Evolutionary conservation across 805 yeast genomes (phyloP), one percentile per base, ranked within the genome.

Genomic region (Monosporozyma solicola): DNA sequence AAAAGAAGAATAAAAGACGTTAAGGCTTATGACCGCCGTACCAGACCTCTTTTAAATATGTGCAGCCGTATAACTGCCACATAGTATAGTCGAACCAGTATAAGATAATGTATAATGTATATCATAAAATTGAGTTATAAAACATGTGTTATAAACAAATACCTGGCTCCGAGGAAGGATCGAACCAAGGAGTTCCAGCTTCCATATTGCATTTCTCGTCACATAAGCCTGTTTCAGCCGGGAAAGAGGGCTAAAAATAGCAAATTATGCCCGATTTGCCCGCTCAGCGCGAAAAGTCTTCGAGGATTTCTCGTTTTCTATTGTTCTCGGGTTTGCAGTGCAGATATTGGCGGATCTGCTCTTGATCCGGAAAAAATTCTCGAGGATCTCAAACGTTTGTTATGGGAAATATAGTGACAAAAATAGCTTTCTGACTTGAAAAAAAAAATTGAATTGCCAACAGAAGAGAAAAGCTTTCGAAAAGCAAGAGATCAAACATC

Each of bases 1-100:
- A 47, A 43, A 41, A 33, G 20, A 51, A 47, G 48, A 51, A 25
- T 29, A 44, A 25, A 48, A 44, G 48, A 39, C 50, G 25, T n/a
- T 46, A 45, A 27, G 22, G 24, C 32, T 27, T 9, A 3, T 32
- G 15, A 32, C 15, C 10, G 15, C 39, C 3, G 13, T 35, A 35
- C 7, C 4, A 15, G 39, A 35, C 15, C 13, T 32, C 37, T 11
- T 32, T 13, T 32, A 5, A 32, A 32, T 32, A 7, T 9, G 7
- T 32, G 15, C 7, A 11, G 37, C 10, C 15, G 13, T 32, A 9
- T 11, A 32, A 4, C 15, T 32, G 37, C 37, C 15, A 8, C 37
- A 4, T 27, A 5, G 29, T 27, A 27, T 27, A 27, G 29, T 27
- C 5, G 5, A 27, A 27, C 9, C 10, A 32, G 15, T 32, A 32